Evolutionary conservation across 495 filamentous ascomycete genomes (phyloP), one percentile per base, ranked within the genome.

Genomic region (Podospora bellae-mahoneyi): DNA sequence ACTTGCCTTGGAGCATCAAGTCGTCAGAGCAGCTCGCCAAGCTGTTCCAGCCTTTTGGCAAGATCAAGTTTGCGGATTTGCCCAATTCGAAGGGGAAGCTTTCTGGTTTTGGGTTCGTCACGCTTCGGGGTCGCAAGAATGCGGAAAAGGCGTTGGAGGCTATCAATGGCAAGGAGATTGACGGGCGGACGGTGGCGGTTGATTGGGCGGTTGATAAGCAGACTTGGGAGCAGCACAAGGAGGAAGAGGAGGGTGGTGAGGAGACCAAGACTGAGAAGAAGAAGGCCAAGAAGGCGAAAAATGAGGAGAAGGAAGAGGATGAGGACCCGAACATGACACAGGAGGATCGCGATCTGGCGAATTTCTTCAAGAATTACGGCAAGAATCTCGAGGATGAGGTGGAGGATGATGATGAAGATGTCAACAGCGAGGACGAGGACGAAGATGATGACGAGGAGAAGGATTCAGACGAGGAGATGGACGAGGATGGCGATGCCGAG

Each of bases 181-280:
- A 97, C 78, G 95, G 94, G 15, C 83, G 95, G 68, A 89, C 86
- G 34, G 70, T 97, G 61, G 94, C 94, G 9, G 94, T 97, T 5
- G 95, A 99, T 83, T 97, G 92, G 92, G 93, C 94, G 26, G 94
- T 97, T 1, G 92, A 97, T 64, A 97, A 94, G 79, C 84, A 90
- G 59, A 85, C 88, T 3, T 97, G 94, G 93, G 85, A 96, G 63
- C 82, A 85, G 44, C 74, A 79, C 75, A 87, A 82, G 77, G 84
- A 78, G 26, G 75, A 77, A 20, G 71, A 72, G 60, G 75, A 73
- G n/a, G 76, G 67, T 15, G 34, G 26, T 18, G 63, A 75, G 73
- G 78, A 0, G 75, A 78, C 4, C 73, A 79, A 39, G 75, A 65
- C 78, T 15, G 77, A 89, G 55, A 83, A 85, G 10, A 97, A 93